These are phyloP conservation scores for Irpex sp. DNA, from an alignment of 1,284 basidiomycete genomes.

Conservation along the genomic window DNA sequence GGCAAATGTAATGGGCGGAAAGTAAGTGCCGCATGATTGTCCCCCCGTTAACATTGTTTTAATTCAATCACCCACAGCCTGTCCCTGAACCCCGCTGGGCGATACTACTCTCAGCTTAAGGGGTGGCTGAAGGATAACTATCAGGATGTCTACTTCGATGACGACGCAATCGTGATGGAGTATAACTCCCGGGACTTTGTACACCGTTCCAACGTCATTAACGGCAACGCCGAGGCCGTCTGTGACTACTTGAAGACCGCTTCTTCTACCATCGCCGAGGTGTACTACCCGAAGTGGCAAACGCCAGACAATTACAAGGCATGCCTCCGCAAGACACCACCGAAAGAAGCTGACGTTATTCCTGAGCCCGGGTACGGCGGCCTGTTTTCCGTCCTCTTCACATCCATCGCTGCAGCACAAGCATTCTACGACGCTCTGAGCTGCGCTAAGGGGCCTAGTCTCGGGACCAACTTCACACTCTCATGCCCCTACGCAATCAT, in stretches of 20 bases:
- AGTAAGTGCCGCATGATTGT: constrained; percentile 42
- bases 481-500: constrained; percentile 93
- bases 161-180: constrained; percentile 97
- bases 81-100: constrained; percentile 82
- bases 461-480: constrained; percentile 96
- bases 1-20: constrained; percentile 97
- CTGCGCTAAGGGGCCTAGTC: constrained; percentile 88
- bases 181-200: constrained; percentile 95
- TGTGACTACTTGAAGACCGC: constrained; percentile 75
- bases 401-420: neutral
- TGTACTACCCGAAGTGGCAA: constrained; percentile 89
- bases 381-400: constrained; percentile 89
- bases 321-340: constrained; percentile 33
- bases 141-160: constrained; percentile 88
- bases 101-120: constrained; percentile 68
- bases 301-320: constrained; percentile 72
- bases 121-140: constrained; percentile 55
- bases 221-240: constrained; percentile 80
- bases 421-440: constrained; percentile 82
- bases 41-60: constrained; percentile 1
- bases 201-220: constrained; percentile 73
- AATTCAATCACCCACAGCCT: constrained; percentile 46
- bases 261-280: constrained; percentile 65
- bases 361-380: constrained; percentile 77
- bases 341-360: constrained; percentile 20